Evolutionary conservation across 352 stramenopile species (phyloP).

Genomic region (Globisporangium acanthophoron): DNA sequence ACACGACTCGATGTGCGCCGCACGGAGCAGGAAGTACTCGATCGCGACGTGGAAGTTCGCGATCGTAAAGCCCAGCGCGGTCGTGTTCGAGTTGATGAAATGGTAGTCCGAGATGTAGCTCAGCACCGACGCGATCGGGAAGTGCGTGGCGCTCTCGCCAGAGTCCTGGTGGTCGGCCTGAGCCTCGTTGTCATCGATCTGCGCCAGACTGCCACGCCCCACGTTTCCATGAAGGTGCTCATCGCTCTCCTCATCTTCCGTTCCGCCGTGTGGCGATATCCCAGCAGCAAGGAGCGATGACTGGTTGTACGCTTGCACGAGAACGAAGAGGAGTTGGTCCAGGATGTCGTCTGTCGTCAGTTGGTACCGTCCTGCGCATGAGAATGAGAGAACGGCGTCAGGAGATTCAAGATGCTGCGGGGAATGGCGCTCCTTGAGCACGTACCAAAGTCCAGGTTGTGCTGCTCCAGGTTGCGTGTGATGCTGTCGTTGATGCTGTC

Average conservation of each 20-base stretch:
- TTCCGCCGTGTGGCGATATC: neutral
- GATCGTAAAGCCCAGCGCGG: slow-evolving; percentile 69
- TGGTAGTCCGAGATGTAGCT: slow-evolving; percentile 75
- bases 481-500: slow-evolving; percentile 55
- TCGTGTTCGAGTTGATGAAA: slow-evolving; percentile 83
- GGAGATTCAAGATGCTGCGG: too few relatives aligned
- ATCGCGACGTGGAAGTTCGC: slow-evolving; percentile 78
- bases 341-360: slow-evolving; percentile 81
- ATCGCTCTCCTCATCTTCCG: neutral
- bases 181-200: slow-evolving; percentile 2
- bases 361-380: slow-evolving; percentile 31
- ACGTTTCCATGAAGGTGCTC: neutral
- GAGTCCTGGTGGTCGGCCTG: neutral
- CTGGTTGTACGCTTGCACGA: slow-evolving; percentile 49
- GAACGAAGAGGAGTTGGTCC: slow-evolving; percentile 64
- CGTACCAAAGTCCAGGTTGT: slow-evolving; percentile 47
- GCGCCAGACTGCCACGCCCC: neutral
- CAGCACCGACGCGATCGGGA: slow-evolving; percentile 53
- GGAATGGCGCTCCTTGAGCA: neutral
- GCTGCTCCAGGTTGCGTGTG: slow-evolving; percentile 42
- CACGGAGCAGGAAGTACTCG: slow-evolving; percentile 68
- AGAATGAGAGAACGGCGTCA: neutral
- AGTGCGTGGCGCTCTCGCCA: slow-evolving; percentile 6
- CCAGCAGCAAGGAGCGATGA: neutral
- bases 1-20: slow-evolving; percentile 17